These are phyloP conservation scores for Pseudohyphozyma bogoriensis DNA, from an alignment of 768 basidiomycete species.

Conservation along the genomic window DNA sequence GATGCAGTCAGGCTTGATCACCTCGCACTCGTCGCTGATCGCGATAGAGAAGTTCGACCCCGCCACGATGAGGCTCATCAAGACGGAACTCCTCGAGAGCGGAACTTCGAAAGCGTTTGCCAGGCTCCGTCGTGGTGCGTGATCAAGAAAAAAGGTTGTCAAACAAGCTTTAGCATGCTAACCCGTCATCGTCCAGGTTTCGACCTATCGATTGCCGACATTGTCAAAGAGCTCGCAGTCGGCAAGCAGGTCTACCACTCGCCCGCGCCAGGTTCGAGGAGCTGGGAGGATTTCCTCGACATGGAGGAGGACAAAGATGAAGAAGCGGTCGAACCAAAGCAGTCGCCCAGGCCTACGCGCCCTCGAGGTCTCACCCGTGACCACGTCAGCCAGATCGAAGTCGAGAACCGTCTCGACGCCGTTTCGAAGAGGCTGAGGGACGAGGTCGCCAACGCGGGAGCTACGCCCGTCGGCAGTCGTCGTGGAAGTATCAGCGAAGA, in stretches of 20 bases:
- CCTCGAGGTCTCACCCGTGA: background rate
- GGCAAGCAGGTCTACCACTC: conserved; percentile 6
- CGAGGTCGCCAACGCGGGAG: conserved; percentile 4
- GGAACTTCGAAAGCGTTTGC: background rate
- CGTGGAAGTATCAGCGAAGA: background rate
- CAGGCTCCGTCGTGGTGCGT: background rate
- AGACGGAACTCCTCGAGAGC: background rate
- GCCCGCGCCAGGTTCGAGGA: conserved; percentile 4
- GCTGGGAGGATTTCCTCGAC: conserved; percentile 10
- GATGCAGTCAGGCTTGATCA: conserved; percentile 21
- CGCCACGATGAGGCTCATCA: conserved; percentile 10
- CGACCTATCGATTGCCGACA: conserved; percentile 1
- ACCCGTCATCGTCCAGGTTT: background rate
- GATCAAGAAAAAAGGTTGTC: background rate
- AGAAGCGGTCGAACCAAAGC: background rate
- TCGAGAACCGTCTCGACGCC: background rate
- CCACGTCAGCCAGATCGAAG: background rate
- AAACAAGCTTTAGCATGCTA: background rate
- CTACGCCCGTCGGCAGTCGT: conserved; percentile 1
- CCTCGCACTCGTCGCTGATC: background rate
- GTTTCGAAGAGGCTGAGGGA: background rate
- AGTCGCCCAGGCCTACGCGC: too few relatives aligned
- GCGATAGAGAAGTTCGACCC: conserved; percentile 13
- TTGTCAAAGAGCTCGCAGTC: conserved; percentile 1
- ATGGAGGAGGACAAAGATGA: background rate